phyloP scores from a whole-genome alignment of 2,329 filamentous ascomycete species.

The Xylariaceae sp. region DNA sequence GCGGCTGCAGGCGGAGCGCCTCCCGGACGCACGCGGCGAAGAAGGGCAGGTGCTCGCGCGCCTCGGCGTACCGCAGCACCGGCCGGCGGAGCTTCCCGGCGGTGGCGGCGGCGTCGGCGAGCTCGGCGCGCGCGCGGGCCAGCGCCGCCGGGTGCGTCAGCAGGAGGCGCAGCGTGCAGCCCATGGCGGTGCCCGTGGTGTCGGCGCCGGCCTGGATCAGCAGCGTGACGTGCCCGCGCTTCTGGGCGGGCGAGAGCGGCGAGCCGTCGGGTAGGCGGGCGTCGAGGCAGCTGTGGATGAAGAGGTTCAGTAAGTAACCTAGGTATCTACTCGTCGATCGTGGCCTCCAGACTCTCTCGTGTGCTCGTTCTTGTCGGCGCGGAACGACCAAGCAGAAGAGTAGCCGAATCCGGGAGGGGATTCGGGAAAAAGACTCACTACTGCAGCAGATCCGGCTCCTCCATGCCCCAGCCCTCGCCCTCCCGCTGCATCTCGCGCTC shows the following conservation, averaged over 20 bases:
- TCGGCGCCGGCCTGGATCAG: conserved; percentile 9
- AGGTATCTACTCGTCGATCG: too few species aligned
- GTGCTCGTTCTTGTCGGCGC: too few species aligned
- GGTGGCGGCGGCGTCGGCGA: neutral
- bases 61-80: conserved; percentile 7
- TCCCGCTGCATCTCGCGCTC: conserved; percentile 11
- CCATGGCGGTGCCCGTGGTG: conserved; percentile 6
- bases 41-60: conserved; percentile 10
- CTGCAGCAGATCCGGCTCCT: conserved; percentile 27
- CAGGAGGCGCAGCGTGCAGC: conserved; percentile 3
- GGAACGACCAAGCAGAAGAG: too few species aligned
- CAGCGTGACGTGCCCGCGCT: conserved; percentile 16
- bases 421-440: too few species aligned
- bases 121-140: neutral
- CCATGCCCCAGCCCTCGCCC: conserved; percentile 4
- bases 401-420: too few species aligned
- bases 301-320: neutral
- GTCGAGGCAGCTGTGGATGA: conserved; percentile 15
- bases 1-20: conserved; percentile 9
- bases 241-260: conserved; percentile 23
- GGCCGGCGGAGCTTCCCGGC: conserved; percentile 6
- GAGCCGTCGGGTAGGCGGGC: conserved; percentile 21
- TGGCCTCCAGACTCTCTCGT: too few species aligned
- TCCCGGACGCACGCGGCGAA: conserved; percentile 13
- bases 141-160: conserved; percentile 3